Base-by-base conservation (phyloP, 306 rosid species). In the barrel medic (Medicago truncatula) region DNA sequence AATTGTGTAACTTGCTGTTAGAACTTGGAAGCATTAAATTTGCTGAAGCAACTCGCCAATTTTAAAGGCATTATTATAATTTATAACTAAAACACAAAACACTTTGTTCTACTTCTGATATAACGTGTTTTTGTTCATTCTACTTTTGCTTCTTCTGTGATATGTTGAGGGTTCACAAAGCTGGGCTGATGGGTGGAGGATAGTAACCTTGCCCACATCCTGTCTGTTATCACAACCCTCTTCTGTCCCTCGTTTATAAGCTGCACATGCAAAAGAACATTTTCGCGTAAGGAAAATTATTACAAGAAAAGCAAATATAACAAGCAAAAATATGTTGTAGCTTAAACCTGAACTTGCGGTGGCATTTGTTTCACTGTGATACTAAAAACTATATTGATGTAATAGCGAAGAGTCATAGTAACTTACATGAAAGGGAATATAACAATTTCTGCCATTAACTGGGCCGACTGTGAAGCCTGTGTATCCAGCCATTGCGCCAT, bases 401-500 rank as follows among this genome's bases (percentile, higher is more conserved):
- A 18, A 36, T 31, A 50, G 21, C 47, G 16, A 71, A 50, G 69
- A 46, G 70, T 50, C 14, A 13, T 39, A 9, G 60, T 25, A 68
- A 59, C 93, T 89, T 83, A 86, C 97, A 73, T 80, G 76, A 59
- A 91, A 87, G 13, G 96, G 93, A 68, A 91, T 87, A 82, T 88
- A 88, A 66, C 89, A 86, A 46, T 91, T 89, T 74, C 82, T 79
- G 47, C 93, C 90, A 11, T 91, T 87, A 49, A 87, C 93, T 18
- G 89, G 88, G 4, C 96, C 96, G 0, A 80, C 83, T 13, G 87
- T 88, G 83, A 91, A 91, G 58, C 93, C 93, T 0, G 90, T 88
- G 69, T 87, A 85, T 73, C 93, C 96, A 6, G 93, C 91, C 93
- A 88, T 88, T 58, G 91, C 93, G 14, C 91, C 96, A 66, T 91